These are phyloP conservation scores for Leccinum pellstonianum DNA, from an alignment of 768 basidiomycete genomes.

Conservation along the genomic window DNA sequence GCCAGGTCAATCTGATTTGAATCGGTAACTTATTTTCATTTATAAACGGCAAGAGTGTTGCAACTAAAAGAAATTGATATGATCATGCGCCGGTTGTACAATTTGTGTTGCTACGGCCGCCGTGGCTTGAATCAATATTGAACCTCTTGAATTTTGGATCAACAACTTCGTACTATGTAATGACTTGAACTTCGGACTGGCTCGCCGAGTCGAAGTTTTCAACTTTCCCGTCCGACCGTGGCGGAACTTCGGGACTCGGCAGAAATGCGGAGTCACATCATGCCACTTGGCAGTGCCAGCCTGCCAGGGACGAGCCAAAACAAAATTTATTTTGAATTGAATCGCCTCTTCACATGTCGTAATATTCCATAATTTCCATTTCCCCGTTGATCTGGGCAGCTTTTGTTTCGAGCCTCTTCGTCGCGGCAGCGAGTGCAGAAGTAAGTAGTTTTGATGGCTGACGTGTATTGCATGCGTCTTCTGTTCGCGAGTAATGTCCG, in stretches of 20 bases:
- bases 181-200: neutral
- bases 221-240: neutral
- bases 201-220: too few relatives aligned
- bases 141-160: too few relatives aligned
- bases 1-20: too few relatives aligned
- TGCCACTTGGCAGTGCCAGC: neutral
- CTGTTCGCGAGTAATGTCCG: neutral
- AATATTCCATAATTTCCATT: slow-evolving; percentile 5
- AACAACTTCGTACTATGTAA: too few relatives aligned
- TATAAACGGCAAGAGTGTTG: neutral
- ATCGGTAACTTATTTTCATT: neutral
- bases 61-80: neutral
- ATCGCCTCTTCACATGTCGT: neutral
- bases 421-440: neutral
- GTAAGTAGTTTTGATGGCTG: neutral
- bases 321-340: slow-evolving; percentile 4
- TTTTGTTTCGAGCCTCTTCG: neutral
- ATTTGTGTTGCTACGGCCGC: too few relatives aligned
- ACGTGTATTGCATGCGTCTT: neutral
- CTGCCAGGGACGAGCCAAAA: neutral
- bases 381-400: neutral
- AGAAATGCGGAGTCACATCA: neutral
- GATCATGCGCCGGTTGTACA: too few relatives aligned
- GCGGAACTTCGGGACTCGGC: neutral
- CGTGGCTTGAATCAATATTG: neutral